Evolutionary conservation across 2,329 filamentous ascomycete species (phyloP), one percentile per base, ranked within the genome.

Genomic region (Magnaporthales sp.): DNA sequence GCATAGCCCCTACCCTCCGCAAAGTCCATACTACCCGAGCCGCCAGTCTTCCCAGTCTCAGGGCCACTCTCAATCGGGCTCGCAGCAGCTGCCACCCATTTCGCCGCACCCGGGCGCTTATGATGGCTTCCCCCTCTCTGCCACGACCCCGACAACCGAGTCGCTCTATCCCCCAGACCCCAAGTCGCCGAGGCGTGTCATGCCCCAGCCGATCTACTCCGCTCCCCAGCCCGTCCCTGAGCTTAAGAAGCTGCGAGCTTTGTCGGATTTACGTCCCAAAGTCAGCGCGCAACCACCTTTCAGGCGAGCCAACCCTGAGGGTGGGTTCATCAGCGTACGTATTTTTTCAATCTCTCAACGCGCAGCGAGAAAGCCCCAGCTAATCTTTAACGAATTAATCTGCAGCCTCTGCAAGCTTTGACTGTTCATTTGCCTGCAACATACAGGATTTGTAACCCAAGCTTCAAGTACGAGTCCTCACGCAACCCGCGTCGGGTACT

Each of bases 391-490:
- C 76, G 71, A 78, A 67, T 19, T 65, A 24, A 54, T 64, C 64
- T 54, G 56, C 75, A 96, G 92, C 95, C 95, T 63, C 84, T 99
- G 64, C 94, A 98, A 89, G 94, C 95, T 63, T 84, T 99, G 68
- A 99, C 95, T 1, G 90, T 91, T 56, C 93, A 98, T 73, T 83
- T 99, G 24, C 94, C 95, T 19, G 90, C 93, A 5, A 98, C 95
- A 1, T 99, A 99, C 80, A 91, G 95, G 73, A 98, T 99, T 77
- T 99, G 95, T 82, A 99, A 99, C 76, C 93, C 93, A 3, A 89
- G 86, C 73, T 99, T 99, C 84, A 97, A 99, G 81, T 99, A 99
- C 80, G 95, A 99, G 77, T 97, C 95, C 19, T 97, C 95, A 66
- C 88, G 95, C 71, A 99, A 99, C 75, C 95, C 95, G 54, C 91